A percentile compares a stretch with the other conserved stretches of the same genome.
Conservation (phyloP, 208 protist species). For the Crithidia fasciculata region DNA sequence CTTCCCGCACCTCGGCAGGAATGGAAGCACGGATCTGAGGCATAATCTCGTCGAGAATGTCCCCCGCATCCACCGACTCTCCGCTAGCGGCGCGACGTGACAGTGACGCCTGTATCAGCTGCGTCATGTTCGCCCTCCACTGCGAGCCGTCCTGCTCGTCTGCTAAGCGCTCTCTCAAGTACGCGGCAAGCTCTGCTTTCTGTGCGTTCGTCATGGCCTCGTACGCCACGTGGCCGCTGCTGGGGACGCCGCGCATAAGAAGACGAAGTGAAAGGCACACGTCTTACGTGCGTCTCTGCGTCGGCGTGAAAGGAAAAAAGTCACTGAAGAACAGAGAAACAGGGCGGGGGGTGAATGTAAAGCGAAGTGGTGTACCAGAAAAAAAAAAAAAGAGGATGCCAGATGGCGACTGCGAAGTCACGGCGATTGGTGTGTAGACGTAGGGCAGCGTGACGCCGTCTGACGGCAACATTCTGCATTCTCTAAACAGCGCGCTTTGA, state of each 20-base stretch:
- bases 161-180: conserved; percentile 28
- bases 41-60: conserved; percentile 62
- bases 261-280: too few species aligned
- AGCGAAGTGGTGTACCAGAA: too few species aligned
- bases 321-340: too few species aligned
- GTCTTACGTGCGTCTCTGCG: too few species aligned
- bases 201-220: conserved; percentile 68
- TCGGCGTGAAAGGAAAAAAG: too few species aligned
- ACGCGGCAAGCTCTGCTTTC: conserved; percentile 54
- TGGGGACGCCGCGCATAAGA: background rate
- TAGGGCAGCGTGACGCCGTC: too few species aligned
- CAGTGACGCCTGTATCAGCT: conserved; percentile 37
- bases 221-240: conserved; percentile 44
- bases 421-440: too few species aligned
- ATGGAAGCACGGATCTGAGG: conserved; percentile 55
- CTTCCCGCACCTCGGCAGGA: conserved; percentile 57
- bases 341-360: too few species aligned
- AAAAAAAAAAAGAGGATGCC: too few species aligned
- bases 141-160: background rate
- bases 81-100: conserved; percentile 43
- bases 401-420: too few species aligned
- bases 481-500: too few species aligned
- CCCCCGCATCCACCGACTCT: conserved; percentile 59
- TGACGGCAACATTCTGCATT: too few species aligned
- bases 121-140: conserved; percentile 19